Base-by-base conservation (phyloP, 2,329 filamentous ascomycete species). In the Botrytis squamosa region DNA sequence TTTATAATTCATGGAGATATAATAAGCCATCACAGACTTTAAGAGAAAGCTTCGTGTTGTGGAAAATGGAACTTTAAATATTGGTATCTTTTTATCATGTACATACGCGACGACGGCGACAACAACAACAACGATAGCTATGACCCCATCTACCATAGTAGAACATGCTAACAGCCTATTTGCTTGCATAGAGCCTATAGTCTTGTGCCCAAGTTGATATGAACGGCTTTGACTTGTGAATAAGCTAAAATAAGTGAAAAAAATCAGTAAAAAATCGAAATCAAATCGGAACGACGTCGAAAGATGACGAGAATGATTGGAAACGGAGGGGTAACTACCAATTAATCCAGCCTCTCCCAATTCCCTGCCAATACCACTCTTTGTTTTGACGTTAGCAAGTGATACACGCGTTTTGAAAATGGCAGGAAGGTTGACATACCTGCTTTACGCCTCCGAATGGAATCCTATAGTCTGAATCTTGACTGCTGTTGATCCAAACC, bases 381-480 rank as follows among this genome's bases (percentile, higher is more conserved):
- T 62, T 38, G 25, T 22, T 14, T 38, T 22, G 5, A 36, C 33
- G 59, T 62, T 38, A 62, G 14, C 22, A 62, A 25, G 18, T 6
- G 7, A 36, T 38, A 9, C 16, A 38, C 20, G 33, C 9, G 49
- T 52, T 52, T 52, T n/a, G 4, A 14, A 12, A 22, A 62, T 38
- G 10, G 33, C 20, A 38, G 20, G 20, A 62, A 38, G 20, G 14
- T 62, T 38, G 10, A 25, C 59, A 7, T 62, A 62, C 59, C 33
- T 89, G 86, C 82, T 90, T 90, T 10, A 89, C 86, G 85, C 87
- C 64, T 29, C 87, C 87, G 77, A 89, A 89, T 0, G 87, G 87
- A 73, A 89, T 81, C 14, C 84, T 78, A 68, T 77, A 81, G 74
- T 83, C 81, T n/a, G 77, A 79, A 73, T 82, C 81, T 72, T 88